Evolutionary conservation across 495 filamentous ascomycete species (phyloP).

Genomic region (Cryomyces antarcticus): DNA sequence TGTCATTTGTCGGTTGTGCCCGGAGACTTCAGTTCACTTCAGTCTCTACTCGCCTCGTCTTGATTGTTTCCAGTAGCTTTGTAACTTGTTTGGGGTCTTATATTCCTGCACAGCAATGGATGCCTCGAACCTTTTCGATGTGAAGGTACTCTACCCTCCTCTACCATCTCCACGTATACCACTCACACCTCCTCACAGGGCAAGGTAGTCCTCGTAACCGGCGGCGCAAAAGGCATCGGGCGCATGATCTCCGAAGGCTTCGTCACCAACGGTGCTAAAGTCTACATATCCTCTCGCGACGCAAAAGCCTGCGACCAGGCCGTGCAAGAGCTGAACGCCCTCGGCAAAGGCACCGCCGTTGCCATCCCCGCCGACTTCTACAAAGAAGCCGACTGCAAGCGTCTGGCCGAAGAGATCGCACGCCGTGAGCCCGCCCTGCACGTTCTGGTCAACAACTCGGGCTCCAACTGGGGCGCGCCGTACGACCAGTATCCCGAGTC

Average conservation of each 20-base stretch:
- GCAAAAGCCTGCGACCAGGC: constrained; percentile 37
- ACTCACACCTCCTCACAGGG: neutral
- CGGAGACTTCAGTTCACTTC: no score
- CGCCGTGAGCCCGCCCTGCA: constrained; percentile 47
- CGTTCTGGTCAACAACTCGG: constrained; percentile 65
- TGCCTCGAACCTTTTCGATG: constrained; percentile 10
- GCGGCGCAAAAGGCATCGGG: constrained; percentile 17
- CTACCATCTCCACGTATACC: neutral
- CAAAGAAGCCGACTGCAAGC: constrained; percentile 47
- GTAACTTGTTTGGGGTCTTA: no score
- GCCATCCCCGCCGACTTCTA: constrained; percentile 55
- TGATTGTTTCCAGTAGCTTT: no score
- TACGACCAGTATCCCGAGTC: constrained; percentile 46
- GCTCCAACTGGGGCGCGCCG: constrained; percentile 48
- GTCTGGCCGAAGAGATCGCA: constrained; percentile 39
- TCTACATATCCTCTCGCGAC: constrained; percentile 66
- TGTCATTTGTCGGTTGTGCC: no score
- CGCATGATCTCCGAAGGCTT: constrained; percentile 19
- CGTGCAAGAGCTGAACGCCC: constrained; percentile 36
- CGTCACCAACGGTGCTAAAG: constrained; percentile 19
- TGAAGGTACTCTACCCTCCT: constrained; percentile 3
- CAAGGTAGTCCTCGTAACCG: constrained; percentile 17
- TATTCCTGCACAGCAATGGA: constrained; percentile 6
- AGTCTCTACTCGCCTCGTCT: no score
- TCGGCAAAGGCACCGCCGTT: constrained; percentile 40